phyloP scores from a whole-genome alignment of 2,329 filamentous ascomycete genomes.

The Nemania sp. region DNA sequence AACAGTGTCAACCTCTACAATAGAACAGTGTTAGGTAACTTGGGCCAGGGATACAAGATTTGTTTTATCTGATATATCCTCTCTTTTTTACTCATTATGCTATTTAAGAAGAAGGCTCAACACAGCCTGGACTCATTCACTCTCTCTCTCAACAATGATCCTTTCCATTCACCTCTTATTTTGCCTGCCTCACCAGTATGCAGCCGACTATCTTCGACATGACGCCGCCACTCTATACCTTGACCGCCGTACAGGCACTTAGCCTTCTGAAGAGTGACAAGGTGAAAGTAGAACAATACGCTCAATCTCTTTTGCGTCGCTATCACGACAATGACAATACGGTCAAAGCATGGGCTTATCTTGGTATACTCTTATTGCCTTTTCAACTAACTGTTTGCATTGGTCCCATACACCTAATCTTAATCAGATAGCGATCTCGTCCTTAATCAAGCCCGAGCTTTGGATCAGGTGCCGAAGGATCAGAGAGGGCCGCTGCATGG shows the following conservation, averaged over 20 bases:
- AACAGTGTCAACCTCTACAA: too few relatives aligned
- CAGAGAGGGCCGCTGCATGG: conserved; percentile 2
- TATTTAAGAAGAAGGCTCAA: background rate
- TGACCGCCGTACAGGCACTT: conserved; percentile 2
- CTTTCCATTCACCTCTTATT: background rate
- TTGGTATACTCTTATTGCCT: background rate
- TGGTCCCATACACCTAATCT: background rate
- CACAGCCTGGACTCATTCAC: background rate
- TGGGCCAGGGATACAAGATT: too few relatives aligned
- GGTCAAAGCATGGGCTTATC: conserved; percentile 2
- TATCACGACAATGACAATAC: background rate
- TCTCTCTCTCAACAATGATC: background rate
- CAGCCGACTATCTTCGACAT: background rate
- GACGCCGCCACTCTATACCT: background rate
- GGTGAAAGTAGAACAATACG: background rate
- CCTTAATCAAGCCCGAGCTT: background rate
- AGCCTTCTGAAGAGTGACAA: background rate
- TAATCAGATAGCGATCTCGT: background rate
- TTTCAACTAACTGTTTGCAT: background rate
- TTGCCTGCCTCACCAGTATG: background rate
- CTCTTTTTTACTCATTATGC: background rate
- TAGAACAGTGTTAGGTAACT: too few relatives aligned
- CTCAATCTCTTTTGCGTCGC: background rate
- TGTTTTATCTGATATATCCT: background rate
- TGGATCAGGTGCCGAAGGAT: background rate